Evolutionary conservation across 306 rosid species (phyloP), one percentile per base, ranked within the genome.

Genomic region (Pyrus communis): DNA sequence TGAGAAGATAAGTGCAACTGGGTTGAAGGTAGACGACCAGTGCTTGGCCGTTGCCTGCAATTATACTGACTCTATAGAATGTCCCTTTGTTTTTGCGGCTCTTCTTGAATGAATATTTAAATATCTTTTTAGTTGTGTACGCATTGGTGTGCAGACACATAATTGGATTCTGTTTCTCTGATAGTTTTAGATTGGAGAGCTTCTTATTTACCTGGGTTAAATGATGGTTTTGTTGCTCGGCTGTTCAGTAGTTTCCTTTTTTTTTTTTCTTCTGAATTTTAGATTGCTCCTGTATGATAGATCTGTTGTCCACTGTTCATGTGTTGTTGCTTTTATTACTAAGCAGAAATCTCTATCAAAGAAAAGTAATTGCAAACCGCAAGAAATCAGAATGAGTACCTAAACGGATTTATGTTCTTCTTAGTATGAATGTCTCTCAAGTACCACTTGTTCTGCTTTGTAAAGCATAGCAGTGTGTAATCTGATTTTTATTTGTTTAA

Each of bases 1-100:
- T 70, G 99, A 93, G 83, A 96, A 96, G 83, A 96, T 96, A 79
- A 96, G 98, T 88, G 91, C 98, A 71, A 96, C 99, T 79, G 98
- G 99, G 52, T 81, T 96, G 66, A 96, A 96, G 99, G 99, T 96
- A 91, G 57, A n/a, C 42, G 57, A 49, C 14, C 49, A 63, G 58
- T 72, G 28, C 45, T 27, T 71, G 77, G 11, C 58, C 18, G 43
- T 68, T 77, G 11, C 58, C n/a, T 52, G 9, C 25, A 5, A 4
- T 30, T 54, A 12, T 40, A 42, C 68, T 4, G 31, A 62, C 67
- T 45, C 4, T 42, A 21, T 30, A 31, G 12, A 21, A 40, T 57
- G 12, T 7, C 45, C 27, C 18, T 12, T 68, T n/a, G 18, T 61
- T 31, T 74, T 62, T 70, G 5, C 40, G 49, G 22, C 76, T 59